Evolutionary conservation across 495 filamentous ascomycete genomes (phyloP).

Genomic region (Delitschia confertaspora): DNA sequence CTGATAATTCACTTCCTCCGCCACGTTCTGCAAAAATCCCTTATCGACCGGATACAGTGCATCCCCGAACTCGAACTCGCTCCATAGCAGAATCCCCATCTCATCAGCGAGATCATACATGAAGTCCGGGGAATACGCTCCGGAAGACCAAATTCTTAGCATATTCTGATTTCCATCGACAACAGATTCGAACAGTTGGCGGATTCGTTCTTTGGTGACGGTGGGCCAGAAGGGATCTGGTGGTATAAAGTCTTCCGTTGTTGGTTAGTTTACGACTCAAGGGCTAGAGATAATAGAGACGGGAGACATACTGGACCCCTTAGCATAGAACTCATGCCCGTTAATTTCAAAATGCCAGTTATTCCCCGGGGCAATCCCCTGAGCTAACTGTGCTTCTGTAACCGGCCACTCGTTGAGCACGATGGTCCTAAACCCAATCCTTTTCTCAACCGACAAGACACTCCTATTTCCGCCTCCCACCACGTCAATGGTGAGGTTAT

Average conservation of each 20-base stretch:
- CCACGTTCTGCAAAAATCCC: conserved; percentile 50
- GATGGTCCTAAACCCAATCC: conserved; percentile 59
- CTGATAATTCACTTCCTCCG: conserved; percentile 52
- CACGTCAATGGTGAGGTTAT: conserved; percentile 47
- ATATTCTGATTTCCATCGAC: conserved; percentile 58
- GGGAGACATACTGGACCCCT: conserved; percentile 32
- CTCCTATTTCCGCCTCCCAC: conserved; percentile 32
- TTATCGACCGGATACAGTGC: conserved; percentile 51
- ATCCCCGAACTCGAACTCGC: conserved; percentile 59
- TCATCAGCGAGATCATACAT: conserved; percentile 62
- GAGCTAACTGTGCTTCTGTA: conserved; percentile 46
- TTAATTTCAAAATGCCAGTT: conserved; percentile 67
- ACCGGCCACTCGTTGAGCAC: conserved; percentile 55
- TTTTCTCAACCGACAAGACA: conserved; percentile 45
- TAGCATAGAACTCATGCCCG: conserved; percentile 58
- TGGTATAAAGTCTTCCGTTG: conserved; percentile 47
- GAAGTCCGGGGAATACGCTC: conserved; percentile 56
- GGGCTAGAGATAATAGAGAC: conserved; percentile 17
- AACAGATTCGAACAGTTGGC: conserved; percentile 48
- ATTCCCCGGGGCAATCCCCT: conserved; percentile 53
- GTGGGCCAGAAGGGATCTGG: conserved; percentile 60
- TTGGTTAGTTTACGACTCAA: conserved; percentile 39
- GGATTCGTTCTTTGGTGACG: conserved; percentile 47
- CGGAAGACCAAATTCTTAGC: conserved; percentile 59
- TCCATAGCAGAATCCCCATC: conserved; percentile 54